Base-by-base conservation (phyloP, 2,329 filamentous ascomycete genomes). In the Elsinoe ampelina region DNA sequence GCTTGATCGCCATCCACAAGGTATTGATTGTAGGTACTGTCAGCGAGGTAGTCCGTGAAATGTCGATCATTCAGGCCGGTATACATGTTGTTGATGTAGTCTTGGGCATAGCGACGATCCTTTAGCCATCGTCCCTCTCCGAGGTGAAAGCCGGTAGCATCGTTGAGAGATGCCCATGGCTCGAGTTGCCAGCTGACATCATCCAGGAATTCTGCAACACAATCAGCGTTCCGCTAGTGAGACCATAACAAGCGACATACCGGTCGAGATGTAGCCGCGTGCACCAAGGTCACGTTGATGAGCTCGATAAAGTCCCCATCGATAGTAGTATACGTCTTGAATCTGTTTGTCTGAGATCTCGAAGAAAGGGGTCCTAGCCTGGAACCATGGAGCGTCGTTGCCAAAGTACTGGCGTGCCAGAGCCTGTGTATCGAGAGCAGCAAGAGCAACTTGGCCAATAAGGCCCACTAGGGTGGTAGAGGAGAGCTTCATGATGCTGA, bases 261-360 rank as follows among this genome's bases (percentile, higher is more conserved):
- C 26, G 2, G 72, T 75, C 0, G 71, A 71, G n/a, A 75, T 73
- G 61, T 68, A 75, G 1, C 73, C 72, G 13, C 70, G 64, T 2
- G 67, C 57, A 7, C 73, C 73, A 0, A 75, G 63, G 55, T 75
- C 73, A 22, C 73, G 70, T 61, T 75, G 73, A 58, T 75, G 73
- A 0, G 72, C 67, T 2, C 73, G 68, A 63, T 73, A 75, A 22
- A 75, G 66, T 22, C 67, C 69, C 73, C 72, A 75, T 32, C 73
- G 72, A 59, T 75, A 75, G 63, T 75, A 75, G 62, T 74, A 75
- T 8, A 75, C 73, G 15, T 74, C 69, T 1, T 68, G 70, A 13
- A 73, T 67, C 8, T 68, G 60, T 1, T 63, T 45, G 55, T 73
- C 70, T 50, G 69, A 71, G 15, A 68, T 68, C 51, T 73, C 70